Evolutionary conservation across 2,329 filamentous ascomycete species (phyloP).

Genomic region (Ophiostoma himal-ulmi): DNA sequence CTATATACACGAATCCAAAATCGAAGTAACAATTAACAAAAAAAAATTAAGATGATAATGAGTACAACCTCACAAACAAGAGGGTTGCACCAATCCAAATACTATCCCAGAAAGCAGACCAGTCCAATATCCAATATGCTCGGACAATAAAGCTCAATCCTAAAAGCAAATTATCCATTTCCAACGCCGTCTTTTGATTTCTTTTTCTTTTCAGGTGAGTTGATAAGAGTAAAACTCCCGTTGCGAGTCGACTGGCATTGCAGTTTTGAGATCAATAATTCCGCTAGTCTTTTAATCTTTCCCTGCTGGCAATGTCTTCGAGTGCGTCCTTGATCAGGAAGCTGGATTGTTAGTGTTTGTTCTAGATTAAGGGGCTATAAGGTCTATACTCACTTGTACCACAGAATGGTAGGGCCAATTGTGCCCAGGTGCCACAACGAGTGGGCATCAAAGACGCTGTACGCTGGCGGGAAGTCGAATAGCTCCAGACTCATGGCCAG

Average conservation of each 20-base stretch:
- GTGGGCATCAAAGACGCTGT: conserved; percentile 83
- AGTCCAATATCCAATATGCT: not conserved
- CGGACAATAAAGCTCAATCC: not conserved
- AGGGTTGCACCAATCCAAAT: not conserved
- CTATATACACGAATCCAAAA: conserved; percentile 8
- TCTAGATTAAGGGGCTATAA: not conserved
- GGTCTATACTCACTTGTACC: conserved; percentile 74
- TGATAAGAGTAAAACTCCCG: not conserved
- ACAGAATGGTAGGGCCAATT: conserved; percentile 78
- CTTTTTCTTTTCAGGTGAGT: not conserved
- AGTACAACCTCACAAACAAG: not conserved
- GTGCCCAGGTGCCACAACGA: conserved; percentile 94
- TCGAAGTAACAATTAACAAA: not conserved
- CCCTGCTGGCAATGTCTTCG: conserved; percentile 65
- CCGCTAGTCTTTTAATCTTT: conserved; percentile 55
- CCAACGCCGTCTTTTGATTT: not conserved
- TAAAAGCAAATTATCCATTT: not conserved
- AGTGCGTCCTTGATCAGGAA: conserved; percentile 82
- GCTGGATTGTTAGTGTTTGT: conserved; percentile 42
- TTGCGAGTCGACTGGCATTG: not conserved
- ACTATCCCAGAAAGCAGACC: not conserved
- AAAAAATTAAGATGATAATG: not conserved
- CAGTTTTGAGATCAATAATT: not conserved
- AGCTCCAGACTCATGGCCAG: conserved; percentile 93
- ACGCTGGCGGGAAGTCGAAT: conserved; percentile 83